These are phyloP conservation scores for Afroboletus lepidellus DNA, from an alignment of 1,284 basidiomycete genomes.

Conservation along the genomic window DNA sequence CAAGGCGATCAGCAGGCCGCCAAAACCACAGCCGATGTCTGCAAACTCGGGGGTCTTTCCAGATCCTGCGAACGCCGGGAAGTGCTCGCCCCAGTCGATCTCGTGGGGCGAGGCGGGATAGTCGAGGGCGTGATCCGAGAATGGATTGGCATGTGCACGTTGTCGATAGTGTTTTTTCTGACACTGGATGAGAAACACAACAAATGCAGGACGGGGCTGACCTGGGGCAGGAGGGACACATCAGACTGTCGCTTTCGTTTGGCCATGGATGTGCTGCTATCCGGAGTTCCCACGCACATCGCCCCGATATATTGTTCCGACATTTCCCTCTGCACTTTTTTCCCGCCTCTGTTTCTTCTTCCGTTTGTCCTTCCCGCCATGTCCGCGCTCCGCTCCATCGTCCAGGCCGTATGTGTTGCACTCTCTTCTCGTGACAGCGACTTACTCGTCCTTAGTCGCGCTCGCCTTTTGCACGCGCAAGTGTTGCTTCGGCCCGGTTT, in stretches of 20 bases:
- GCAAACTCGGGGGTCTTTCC: conserved; percentile 86
- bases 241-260: conserved; percentile 29
- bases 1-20: conserved; percentile 88
- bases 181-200: background rate
- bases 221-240: conserved; percentile 28
- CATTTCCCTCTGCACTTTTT: conserved; percentile 23
- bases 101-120: conserved; percentile 82
- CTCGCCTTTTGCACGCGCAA: conserved; percentile 43
- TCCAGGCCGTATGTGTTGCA: conserved; percentile 47
- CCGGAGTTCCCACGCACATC: conserved; percentile 16
- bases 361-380: conserved; percentile 14
- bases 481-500: conserved; percentile 53
- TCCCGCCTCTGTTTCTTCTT: conserved; percentile 3
- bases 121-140: conserved; percentile 91
- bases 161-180: conserved; percentile 98
- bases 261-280: conserved; percentile 12
- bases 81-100: conserved; percentile 88
- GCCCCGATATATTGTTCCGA: conserved; percentile 19
- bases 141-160: conserved; percentile 97
- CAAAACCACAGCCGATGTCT: conserved; percentile 98
- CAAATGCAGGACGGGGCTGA: conserved; percentile 13
- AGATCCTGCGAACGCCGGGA: conserved; percentile 65
- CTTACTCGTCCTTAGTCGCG: conserved; percentile 42
- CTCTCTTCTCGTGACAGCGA: background rate
- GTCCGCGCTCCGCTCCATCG: conserved; percentile 40